Evolutionary conservation across 2,329 filamentous ascomycete genomes (phyloP), one percentile per base, ranked within the genome.

Genomic region (Pseudomassariella vexata): DNA sequence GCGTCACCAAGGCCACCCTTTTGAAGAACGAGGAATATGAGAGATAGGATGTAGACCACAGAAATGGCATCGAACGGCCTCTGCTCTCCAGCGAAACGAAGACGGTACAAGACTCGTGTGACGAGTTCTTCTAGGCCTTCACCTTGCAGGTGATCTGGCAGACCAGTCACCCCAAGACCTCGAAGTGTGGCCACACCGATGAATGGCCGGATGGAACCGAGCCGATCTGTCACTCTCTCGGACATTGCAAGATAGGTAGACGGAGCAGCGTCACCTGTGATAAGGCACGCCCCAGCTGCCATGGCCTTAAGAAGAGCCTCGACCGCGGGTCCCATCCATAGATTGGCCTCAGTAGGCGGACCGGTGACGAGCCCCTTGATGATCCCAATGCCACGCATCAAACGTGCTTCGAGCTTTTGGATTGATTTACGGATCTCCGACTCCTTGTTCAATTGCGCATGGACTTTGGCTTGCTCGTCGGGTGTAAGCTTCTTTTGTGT

Each of bases 61-160:
- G 90, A 90, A 4, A 92, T 82, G 3, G 78, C 70, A 53, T 98
- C 92, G 46, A 98, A 88, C 1, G 90, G 88, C n/a, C 89, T 78
- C 56, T 96, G 90, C 55, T 96, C 92, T 32, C 85, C 83, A 22
- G 89, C 75, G 55, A 95, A 95, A 11, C 89, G 82, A 32, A 98
- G 66, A 28, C 90, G 82, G 57, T 96, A 96, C 5, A 98, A 66
- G 2, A 96, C 79, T 56, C 92, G 77, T 3, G 90, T 95, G 9
- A 95, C 72, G 9, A 96, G 74, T 36, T 82, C 79, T 34, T 87
- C 85, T 7, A 96, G 66, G n/a, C 83, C 76, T 52, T 96, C 92
- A 41, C 84, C 70, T 40, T 81, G 73, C 37, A 90, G 70, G 32
- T 83, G 76, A 9, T 81, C 71, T 0, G 85, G 73, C 4, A 98